Base-by-base conservation (phyloP, 2,329 filamentous ascomycete genomes). In the Parastagonospora nodorum region DNA sequence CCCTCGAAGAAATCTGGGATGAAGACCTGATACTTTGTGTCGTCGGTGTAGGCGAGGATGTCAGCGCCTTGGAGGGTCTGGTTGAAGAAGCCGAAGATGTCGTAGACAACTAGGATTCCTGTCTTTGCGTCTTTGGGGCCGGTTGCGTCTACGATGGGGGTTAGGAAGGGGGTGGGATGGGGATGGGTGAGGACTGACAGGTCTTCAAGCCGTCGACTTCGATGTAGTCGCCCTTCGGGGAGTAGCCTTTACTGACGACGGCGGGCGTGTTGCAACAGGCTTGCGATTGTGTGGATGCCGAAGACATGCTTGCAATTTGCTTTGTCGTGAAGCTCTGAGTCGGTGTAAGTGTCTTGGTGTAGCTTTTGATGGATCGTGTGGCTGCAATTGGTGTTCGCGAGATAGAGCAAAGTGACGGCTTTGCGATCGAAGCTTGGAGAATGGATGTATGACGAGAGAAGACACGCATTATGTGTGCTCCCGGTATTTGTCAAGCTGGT, bases 1-100 rank as follows among this genome's bases (percentile, higher is more conserved):
- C 90, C 92, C 53, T 89, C 83, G 78, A 96, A 96, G 82, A 90
- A 93, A 77, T 97, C 92, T 27, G 92, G 92, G 57, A 97, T 92
- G 76, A 92, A 92, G 61, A 96, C 89, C 62, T 86, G 86, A 79
- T 95, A 94, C 67, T 89, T 84, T 52, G 79, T 72, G 78, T 83
- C 74, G 81, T 87, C 79, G 30, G 79, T 76, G 60, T 76, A 74
- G 27, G 84, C 81, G 36, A 86, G 80, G 63, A 86, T 86, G 60
- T 87, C 84, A 56, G 84, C 83, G 39, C 84, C 84, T 64, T 87
- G 84, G 14, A 86, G 61, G 8, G 83, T 86, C 65, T 87, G 84
- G 8, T 78, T 77, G 72, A 83, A 86, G 78, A 82, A 86, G 45
- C 84, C 84, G 66, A 87, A 87, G 70, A 86, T 85, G 64, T 85